Percentiles rank a stretch among this genome's conserved stretches.
Evolutionary conservation across 2,329 filamentous ascomycete genomes (phyloP).

Genomic region (Drechslerella dactyloides): DNA sequence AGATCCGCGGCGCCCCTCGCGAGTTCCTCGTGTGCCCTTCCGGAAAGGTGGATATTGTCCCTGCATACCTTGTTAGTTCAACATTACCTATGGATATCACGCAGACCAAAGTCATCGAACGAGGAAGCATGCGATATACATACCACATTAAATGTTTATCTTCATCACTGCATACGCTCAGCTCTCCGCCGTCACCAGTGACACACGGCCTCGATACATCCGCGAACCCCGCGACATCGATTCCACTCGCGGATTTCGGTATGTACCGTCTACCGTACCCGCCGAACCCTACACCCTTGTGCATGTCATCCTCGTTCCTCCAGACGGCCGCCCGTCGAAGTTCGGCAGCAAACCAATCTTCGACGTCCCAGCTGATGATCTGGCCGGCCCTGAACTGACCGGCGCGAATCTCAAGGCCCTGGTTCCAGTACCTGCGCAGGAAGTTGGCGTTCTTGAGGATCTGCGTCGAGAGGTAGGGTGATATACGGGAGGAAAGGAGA

Average conservation of each 20-base stretch:
- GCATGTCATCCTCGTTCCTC: not conserved
- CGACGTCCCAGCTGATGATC: conserved; percentile 1
- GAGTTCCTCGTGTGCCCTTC: not conserved
- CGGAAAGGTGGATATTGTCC: conserved; percentile 4
- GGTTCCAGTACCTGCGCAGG: conserved; percentile 5
- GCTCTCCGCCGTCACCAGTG: not conserved
- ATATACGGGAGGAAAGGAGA: not conserved
- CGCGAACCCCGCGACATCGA: not conserved
- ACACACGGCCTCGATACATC: not conserved
- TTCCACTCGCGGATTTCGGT: not conserved
- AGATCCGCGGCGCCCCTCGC: not conserved
- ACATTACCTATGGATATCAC: not conserved
- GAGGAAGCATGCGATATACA: not conserved
- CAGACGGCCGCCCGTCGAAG: not conserved
- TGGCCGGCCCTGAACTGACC: not conserved
- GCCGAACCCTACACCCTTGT: not conserved
- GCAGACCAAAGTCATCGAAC: not conserved
- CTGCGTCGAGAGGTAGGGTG: not conserved
- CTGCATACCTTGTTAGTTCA: not conserved
- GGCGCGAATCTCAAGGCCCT: conserved; percentile 2
- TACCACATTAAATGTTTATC: conserved; percentile 9
- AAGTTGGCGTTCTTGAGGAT: conserved; percentile 2
- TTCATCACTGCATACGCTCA: not conserved
- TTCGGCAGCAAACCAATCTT: not conserved
- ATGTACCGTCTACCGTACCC: not conserved